These are phyloP conservation scores for Pythium vanterpoolii DNA, from an alignment of 352 stramenopile genomes.

Conservation along the genomic window DNA sequence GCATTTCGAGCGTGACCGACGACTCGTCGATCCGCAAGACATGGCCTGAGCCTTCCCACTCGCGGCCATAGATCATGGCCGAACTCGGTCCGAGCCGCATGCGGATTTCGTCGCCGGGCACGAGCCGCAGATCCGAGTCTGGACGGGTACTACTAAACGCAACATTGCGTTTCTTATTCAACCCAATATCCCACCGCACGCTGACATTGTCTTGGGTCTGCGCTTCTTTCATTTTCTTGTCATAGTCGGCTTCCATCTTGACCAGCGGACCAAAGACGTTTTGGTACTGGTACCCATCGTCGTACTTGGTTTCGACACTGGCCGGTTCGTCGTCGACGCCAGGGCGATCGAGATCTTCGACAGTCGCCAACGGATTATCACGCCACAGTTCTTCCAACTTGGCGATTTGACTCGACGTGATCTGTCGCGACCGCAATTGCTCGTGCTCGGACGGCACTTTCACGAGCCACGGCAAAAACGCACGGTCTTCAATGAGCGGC, in stretches of 20 bases:
- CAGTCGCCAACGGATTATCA: constrained; percentile 93
- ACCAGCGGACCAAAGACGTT: constrained; percentile 99
- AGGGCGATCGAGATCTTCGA: constrained; percentile 95
- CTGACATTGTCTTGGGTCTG: constrained; percentile 93
- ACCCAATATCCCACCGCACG: constrained; percentile 94
- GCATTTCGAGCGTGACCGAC: constrained; percentile 85
- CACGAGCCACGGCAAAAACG: constrained; percentile 97
- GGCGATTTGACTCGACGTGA: constrained; percentile 90
- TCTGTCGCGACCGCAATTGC: constrained; percentile 91
- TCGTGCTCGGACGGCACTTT: constrained; percentile 92
- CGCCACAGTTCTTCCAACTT: constrained; percentile 95
- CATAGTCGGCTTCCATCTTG: constrained; percentile 99
- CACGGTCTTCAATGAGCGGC: constrained; percentile 96
- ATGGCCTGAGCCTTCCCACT: constrained; percentile 95
- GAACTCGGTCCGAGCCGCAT: constrained; percentile 87
- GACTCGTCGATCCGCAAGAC: constrained; percentile 87
- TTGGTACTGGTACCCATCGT: constrained; percentile 99
- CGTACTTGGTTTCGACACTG: constrained; percentile 90
- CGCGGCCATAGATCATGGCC: constrained; percentile 74
- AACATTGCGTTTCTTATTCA: constrained; percentile 96
- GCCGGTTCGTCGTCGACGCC: constrained; percentile 89
- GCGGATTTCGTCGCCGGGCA: constrained; percentile 96
- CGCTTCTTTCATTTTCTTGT: constrained; percentile 98
- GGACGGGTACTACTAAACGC: constrained; percentile 93
- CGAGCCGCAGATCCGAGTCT: constrained; percentile 88